Conservation (phyloP, 148 eudicot genomes). For the Cornus kousa region DNA sequence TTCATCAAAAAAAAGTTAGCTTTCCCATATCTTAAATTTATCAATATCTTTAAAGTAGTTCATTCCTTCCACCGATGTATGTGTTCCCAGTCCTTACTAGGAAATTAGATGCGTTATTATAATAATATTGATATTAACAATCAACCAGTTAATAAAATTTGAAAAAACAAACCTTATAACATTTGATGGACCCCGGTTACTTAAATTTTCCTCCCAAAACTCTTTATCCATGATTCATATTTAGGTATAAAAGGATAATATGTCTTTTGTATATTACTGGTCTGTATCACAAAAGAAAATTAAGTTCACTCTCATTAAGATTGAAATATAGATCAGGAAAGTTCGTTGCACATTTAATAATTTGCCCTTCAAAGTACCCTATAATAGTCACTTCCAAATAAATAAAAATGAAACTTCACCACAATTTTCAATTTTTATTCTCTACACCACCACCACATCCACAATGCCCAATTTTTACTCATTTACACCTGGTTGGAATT, state of each 20-base stretch:
- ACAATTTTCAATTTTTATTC: no score
- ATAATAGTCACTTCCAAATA: no score
- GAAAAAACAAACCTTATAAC: constrained; percentile 72
- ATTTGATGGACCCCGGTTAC: constrained; percentile 76
- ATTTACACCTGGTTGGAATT: no score
- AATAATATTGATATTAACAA: no score
- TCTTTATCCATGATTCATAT: constrained; percentile 69
- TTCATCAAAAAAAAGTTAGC: constrained; percentile 82
- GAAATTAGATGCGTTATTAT: background rate
- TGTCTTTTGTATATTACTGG: constrained; percentile 41
- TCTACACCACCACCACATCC: no score
- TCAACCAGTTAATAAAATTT: background rate
- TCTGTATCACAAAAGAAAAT: constrained; percentile 37
- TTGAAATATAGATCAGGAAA: no score
- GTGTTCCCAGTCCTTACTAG: constrained; percentile 90
- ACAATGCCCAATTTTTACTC: no score
- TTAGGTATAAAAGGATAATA: constrained; percentile 74
- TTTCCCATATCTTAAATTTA: constrained; percentile 63
- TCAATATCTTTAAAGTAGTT: constrained; percentile 68
- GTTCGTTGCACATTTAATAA: no score
- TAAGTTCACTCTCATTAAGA: no score
- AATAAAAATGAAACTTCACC: no score
- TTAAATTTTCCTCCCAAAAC: constrained; percentile 38
- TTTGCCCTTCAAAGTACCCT: no score
- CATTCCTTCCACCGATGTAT: constrained; percentile 67